A percentile compares a stretch with the other conserved stretches of the same genome.
Evolutionary conservation across 257 asterid species (phyloP).

Genomic region (Salvia miltiorrhiza): DNA sequence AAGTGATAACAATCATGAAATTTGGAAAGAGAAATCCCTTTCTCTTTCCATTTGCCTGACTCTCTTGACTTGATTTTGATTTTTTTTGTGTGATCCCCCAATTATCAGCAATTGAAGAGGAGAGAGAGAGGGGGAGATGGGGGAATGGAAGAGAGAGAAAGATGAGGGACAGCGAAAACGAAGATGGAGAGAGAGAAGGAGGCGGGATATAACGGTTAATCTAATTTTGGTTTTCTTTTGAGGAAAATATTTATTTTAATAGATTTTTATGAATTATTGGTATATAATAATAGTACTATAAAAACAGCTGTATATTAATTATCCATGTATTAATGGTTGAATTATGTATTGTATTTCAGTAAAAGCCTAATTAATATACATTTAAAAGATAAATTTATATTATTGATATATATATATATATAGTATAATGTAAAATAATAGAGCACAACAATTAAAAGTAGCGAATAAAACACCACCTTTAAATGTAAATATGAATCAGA

Average conservation of each 20-base stretch:
- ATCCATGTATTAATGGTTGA: constrained; percentile 1
- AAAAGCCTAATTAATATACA: not conserved
- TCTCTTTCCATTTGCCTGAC: constrained; percentile 19
- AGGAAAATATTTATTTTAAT: not conserved
- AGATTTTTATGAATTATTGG: not conserved
- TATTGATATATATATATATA: no score
- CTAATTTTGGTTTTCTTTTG: constrained; percentile 30
- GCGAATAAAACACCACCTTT: no score
- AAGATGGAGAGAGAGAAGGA: not conserved
- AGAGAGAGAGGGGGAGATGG: constrained; percentile 25
- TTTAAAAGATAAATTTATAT: not conserved
- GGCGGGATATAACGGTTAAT: constrained; percentile 44
- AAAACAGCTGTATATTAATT: constrained; percentile 6
- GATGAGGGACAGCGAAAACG: constrained; percentile 28
- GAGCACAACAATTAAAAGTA: not conserved
- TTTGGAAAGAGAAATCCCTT: constrained; percentile 5
- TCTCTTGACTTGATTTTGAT: not conserved
- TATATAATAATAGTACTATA: not conserved
- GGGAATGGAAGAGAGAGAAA: constrained; percentile 22
- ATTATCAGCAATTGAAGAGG: constrained; percentile 33
- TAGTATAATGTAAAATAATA: not conserved
- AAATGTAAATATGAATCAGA: no score
- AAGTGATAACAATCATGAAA: constrained; percentile 8
- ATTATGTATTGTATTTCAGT: not conserved
- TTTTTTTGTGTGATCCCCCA: constrained; percentile 36